A percentile compares a stretch with the other conserved stretches of the same genome.
Conservation (phyloP, 225 moss, liverwort and hornwort species). For the Climacium dendroides region DNA sequence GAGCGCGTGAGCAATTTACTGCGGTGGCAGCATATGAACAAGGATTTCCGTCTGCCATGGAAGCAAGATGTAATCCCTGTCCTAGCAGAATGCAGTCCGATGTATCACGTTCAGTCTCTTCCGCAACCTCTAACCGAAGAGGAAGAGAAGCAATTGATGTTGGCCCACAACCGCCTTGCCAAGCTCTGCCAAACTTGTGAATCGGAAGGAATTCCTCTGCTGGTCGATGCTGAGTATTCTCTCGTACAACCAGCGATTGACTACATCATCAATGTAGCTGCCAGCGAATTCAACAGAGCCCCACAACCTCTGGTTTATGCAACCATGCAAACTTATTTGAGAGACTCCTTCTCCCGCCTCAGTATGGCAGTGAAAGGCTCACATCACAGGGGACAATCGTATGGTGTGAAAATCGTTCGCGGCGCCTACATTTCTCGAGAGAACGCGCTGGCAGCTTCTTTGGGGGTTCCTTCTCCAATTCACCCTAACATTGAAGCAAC, state of each 20-base stretch:
- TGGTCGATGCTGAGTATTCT: constrained; percentile 81
- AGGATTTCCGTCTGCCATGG: constrained; percentile 57
- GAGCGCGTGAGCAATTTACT: constrained; percentile 68
- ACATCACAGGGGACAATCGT: constrained; percentile 38
- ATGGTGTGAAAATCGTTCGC: constrained; percentile 73
- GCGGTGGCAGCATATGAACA: constrained; percentile 67
- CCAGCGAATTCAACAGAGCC: constrained; percentile 48
- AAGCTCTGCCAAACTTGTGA: constrained; percentile 52
- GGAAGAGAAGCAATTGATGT: constrained; percentile 47
- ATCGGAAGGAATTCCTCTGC: constrained; percentile 40
- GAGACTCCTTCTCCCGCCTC: constrained; percentile 66
- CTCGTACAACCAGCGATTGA: constrained; percentile 81
- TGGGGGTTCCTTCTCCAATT: constrained; percentile 58
- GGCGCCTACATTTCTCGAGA: constrained; percentile 92
- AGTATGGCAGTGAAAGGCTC: constrained; percentile 34
- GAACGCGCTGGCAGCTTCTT: constrained; percentile 44
- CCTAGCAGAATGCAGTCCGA: constrained; percentile 59
- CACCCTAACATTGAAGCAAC: constrained; percentile 64
- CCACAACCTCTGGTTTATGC: constrained; percentile 51
- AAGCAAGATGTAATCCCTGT: constrained; percentile 56
- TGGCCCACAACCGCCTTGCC: constrained; percentile 51
- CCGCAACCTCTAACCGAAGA: constrained; percentile 46
- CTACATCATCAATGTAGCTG: constrained; percentile 53
- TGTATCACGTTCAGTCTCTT: constrained; percentile 27
- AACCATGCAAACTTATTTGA: constrained; percentile 82